Percentiles rank a stretch among this genome's conserved stretches.
These are phyloP conservation scores for Xylariomycetidae sp. DNA, from an alignment of 2,329 filamentous ascomycete species.

Conservation along the genomic window DNA sequence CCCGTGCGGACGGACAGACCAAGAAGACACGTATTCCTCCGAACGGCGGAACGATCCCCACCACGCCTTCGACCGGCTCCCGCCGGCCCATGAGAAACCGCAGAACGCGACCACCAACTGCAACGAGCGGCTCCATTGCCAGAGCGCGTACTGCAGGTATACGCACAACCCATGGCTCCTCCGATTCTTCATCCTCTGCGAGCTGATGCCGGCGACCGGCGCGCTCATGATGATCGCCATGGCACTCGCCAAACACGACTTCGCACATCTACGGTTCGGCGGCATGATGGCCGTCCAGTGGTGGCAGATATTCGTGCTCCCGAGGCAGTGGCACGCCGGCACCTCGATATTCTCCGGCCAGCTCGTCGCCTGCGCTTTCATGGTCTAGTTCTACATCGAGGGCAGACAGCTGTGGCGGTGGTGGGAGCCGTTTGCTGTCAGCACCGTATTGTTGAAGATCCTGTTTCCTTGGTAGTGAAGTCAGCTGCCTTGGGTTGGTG, in stretches of 20 bases:
- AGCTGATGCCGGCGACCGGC: slow-evolving; percentile 3
- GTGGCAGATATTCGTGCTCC: slow-evolving; percentile 17
- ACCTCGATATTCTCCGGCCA: slow-evolving; percentile 11
- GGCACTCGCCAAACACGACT: slow-evolving; percentile 13
- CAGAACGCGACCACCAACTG: no score
- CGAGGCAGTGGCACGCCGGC: slow-evolving; percentile 10
- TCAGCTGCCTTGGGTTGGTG: no score
- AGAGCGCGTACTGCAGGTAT: slow-evolving; percentile 10
- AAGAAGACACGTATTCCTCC: not conserved
- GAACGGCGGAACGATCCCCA: no score
- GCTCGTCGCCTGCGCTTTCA: slow-evolving; percentile 11
- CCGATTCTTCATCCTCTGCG: slow-evolving; percentile 8
- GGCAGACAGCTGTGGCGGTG: slow-evolving; percentile 8
- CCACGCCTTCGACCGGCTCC: no score
- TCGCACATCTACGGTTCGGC: slow-evolving; percentile 9
- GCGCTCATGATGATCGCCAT: slow-evolving; percentile 4
- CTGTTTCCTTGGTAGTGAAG: slow-evolving; percentile 12
- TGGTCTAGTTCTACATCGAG: slow-evolving; percentile 15
- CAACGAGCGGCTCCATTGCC: slow-evolving; percentile 8
- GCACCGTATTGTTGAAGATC: slow-evolving; percentile 13
- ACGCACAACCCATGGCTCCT: slow-evolving; percentile 10
- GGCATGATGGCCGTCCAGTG: slow-evolving; percentile 13
- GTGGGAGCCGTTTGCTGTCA: slow-evolving; percentile 14
- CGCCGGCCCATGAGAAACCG: no score
- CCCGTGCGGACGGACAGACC: slow-evolving; percentile 4